Evolutionary conservation across 176 grass and related monocot species (phyloP), one percentile per base, ranked within the genome.

Genomic region (Zoysia japonica): DNA sequence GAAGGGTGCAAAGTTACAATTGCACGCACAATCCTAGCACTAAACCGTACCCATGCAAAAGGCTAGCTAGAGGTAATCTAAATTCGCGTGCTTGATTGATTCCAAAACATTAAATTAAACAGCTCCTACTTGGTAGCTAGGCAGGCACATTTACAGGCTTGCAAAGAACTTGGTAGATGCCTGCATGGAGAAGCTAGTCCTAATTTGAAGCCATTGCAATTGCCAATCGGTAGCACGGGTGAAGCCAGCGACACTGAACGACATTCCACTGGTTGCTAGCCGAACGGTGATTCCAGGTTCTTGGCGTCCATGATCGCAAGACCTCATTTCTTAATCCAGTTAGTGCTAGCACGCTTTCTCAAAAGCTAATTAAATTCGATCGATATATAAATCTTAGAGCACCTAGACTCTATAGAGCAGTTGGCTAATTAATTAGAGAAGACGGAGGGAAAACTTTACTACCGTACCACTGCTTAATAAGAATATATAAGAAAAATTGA

Each of bases 341-440:
- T 47, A 64, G 65, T 71, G 65, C 47, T 82, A 65, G 56, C 66
- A 77, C 61, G 48, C 28, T 77, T 63, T 86, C 11, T 80, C 20
- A 63, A 75, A 86, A 86, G 78, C 2, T 81, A 68, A 87, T 66
- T 82, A 68, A 87, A 72, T 82, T 87, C 49, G 8, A 86, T 6
- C 28, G 28, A 45, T 6, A 45, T 45, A 3, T 61, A 61, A n/a
- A 35, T 60, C n/a, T 71, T 41, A 77, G 40, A 45, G 37, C 50
- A 74, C 17, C 44, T 28, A 28, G 28, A 28, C 28, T 28, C 28
- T 28, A 28, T 28, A 28, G 28, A 28, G 28, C 28, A 28, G 28
- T 28, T 28, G 28, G 28, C 28, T 28, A 28, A 28, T 28, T 28
- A 28, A 28, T 28, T 28, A 28, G 28, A 28, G 28, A 28, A 28